Percentiles rank a stretch among this genome's conserved stretches.
Conservation (phyloP, 768 basidiomycete genomes). For the Mycena belliarum region DNA sequence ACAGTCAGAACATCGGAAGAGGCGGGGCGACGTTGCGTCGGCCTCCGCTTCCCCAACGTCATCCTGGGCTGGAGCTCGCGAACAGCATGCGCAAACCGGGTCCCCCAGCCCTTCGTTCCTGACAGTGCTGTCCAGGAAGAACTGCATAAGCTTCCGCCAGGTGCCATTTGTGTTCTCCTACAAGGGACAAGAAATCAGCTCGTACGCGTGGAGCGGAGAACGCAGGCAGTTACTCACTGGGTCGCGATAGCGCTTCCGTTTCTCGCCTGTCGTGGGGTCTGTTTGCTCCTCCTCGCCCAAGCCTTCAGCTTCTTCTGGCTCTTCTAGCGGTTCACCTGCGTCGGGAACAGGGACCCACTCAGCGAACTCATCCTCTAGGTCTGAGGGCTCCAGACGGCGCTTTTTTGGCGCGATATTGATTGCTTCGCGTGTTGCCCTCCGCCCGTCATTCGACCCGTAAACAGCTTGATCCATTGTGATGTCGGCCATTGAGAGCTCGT, state of each 20-base stretch:
- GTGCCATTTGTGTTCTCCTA: neutral
- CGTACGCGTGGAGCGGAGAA: too few species aligned
- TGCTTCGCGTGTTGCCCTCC: neutral
- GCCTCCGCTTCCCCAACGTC: too few species aligned
- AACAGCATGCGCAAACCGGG: neutral
- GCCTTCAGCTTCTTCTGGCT: neutral
- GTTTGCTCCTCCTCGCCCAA: neutral
- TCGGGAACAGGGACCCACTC: neutral
- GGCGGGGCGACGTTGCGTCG: too few species aligned
- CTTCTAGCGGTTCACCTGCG: neutral
- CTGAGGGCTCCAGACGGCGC: neutral
- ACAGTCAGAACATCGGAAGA: neutral
- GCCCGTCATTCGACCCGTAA: neutral
- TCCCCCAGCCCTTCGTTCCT: constrained; percentile 1
- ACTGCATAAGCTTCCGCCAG: neutral
- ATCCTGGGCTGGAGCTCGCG: too few species aligned
- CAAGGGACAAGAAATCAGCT: too few species aligned
- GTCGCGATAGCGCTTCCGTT: neutral
- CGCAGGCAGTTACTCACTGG: neutral
- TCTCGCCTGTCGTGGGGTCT: neutral
- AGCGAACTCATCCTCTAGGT: neutral
- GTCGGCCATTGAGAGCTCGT: too few species aligned
- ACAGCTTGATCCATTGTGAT: neutral
- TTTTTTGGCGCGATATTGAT: neutral
- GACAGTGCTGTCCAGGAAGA: neutral